phyloP scores from a whole-genome alignment of 78 protist genomes.

The Tieghemostelium lacteum region DNA sequence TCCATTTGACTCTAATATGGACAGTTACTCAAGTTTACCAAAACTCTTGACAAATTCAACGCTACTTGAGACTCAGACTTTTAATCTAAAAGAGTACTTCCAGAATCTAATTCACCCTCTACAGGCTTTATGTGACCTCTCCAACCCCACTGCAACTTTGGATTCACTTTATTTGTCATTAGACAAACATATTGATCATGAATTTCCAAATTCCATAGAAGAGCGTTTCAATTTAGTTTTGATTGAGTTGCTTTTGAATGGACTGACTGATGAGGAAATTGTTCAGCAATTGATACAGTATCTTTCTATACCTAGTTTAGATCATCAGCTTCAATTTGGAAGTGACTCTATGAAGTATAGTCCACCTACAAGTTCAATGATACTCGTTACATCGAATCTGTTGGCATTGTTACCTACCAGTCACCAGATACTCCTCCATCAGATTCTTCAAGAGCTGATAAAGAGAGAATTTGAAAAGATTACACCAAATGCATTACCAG shows the following conservation, averaged over 20 bases:
- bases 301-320: no score
- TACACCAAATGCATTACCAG: no score
- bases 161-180: background rate
- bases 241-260: background rate
- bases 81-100: background rate
- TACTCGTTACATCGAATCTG: background rate
- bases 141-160: background rate
- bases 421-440: background rate
- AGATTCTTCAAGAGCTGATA: background rate
- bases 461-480: background rate
- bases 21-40: background rate
- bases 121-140: background rate
- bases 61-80: no score
- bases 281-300: no score
- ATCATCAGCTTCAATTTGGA: no score
- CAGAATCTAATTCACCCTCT: slow-evolving; percentile 7
- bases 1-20: background rate
- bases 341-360: no score
- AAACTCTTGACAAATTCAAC: background rate
- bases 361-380: background rate
- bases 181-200: background rate
- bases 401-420: slow-evolving; percentile 6
- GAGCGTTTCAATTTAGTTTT: background rate
- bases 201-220: slow-evolving; percentile 19
- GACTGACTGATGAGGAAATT: background rate